Base-by-base conservation (phyloP, 805 yeast genomes). In the Monosporozyma servazzii region DNA sequence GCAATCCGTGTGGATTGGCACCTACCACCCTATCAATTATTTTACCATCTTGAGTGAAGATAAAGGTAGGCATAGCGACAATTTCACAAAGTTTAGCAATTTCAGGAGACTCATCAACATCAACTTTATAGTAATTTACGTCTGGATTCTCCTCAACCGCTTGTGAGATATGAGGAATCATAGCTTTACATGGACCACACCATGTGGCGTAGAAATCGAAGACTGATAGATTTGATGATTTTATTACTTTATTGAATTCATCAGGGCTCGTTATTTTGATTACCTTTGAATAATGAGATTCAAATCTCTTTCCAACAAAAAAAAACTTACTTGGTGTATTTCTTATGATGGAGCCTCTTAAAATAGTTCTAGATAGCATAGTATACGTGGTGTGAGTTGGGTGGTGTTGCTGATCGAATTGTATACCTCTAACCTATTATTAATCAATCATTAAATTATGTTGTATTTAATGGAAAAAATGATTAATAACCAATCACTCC, bases 101-200 rank as follows among this genome's bases (percentile, higher is more conserved):
- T 41, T 81, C 87, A 17, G 68, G 71, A 29, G 76, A 75, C 40
- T 74, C 71, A 63, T 85, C 93, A 46, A 85, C 88, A 58, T 86
- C 89, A 33, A 84, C 81, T 61, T 85, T 81, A 57, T 77, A 79
- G 59, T 85, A 86, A 50, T 74, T 75, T 1, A 81, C 86, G 2
- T 57, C 56, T 8, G 67, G 64, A 51, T 74, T 71, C 40, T 72
- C 67, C 8, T 61, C 53, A 27, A 70, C 60, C 48, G 70, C 65
- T 51, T 72, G 70, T 20, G 75, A 75, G 45, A 81, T 64, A 20
- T 78, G 64, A 15, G 88, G 88, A 2, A 83, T 74, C 59, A 83
- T 75, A n/a, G 84, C 84, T 58, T 79, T 81, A 60, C 88, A 83
- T n/a, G 88, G 88, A 7, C 84, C 87, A 66, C 88, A 83, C 88